These are phyloP conservation scores for Abelmoschus esculentus DNA, from an alignment of 345 rosid species.

Conservation along the genomic window DNA sequence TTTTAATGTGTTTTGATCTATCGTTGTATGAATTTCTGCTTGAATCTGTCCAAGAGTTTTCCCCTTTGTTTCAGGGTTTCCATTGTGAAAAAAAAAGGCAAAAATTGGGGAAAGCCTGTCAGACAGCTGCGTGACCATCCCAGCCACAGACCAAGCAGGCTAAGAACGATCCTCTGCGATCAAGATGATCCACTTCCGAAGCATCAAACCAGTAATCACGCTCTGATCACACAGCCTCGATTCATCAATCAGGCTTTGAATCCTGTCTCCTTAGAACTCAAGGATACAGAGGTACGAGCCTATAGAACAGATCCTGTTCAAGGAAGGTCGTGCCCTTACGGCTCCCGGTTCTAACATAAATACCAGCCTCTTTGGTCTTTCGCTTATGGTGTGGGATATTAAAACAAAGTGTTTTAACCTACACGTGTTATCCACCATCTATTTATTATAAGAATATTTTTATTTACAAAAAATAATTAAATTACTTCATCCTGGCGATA, in stretches of 20 bases:
- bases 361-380: not conserved
- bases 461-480: too few relatives aligned
- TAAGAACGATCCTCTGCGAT: not conserved
- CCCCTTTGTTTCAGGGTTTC: too few relatives aligned
- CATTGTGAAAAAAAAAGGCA: too few relatives aligned
- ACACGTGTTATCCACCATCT: not conserved
- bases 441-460: too few relatives aligned
- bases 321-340: rapidly evolving
- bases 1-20: too few relatives aligned
- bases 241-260: not conserved
- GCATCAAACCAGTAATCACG: not conserved
- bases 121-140: not conserved
- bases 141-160: not conserved
- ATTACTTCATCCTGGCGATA: too few relatives aligned
- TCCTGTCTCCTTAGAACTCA: not conserved
- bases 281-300: not conserved
- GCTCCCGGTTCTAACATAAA: not conserved
- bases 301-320: not conserved
- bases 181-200: not conserved
- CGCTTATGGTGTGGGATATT: not conserved
- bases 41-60: too few relatives aligned
- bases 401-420: not conserved
- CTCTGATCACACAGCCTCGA: not conserved
- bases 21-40: too few relatives aligned
- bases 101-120: not conserved